phyloP scores from a whole-genome alignment of 352 stramenopile species.

The Albugo candida region DNA sequence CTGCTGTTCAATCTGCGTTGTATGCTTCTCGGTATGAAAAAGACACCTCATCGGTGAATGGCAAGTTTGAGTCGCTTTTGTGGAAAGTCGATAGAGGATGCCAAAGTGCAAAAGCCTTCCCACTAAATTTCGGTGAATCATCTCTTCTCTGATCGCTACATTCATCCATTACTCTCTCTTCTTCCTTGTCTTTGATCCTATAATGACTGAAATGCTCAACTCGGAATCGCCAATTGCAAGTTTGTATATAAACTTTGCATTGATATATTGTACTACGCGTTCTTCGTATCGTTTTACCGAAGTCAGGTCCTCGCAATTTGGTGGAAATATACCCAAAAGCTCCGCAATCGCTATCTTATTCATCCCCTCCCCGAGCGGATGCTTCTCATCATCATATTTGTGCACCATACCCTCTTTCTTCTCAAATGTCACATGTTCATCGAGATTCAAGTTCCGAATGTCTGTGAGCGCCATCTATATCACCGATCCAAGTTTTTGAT shows the following conservation, averaged over 20 bases:
- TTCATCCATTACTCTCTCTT: slow-evolving; percentile 16
- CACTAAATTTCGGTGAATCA: too few relatives aligned
- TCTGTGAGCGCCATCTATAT: slow-evolving; percentile 66
- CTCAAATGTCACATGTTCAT: slow-evolving; percentile 61
- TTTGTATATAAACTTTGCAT: slow-evolving; percentile 51
- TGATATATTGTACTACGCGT: slow-evolving; percentile 59
- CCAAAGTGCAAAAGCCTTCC: too few relatives aligned
- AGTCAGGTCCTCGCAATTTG: slow-evolving; percentile 16
- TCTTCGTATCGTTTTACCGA: slow-evolving; percentile 50
- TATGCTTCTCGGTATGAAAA: too few relatives aligned
- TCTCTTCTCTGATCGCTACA: too few relatives aligned
- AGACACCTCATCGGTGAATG: too few relatives aligned
- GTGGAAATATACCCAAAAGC: slow-evolving; percentile 54
- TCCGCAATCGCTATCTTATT: slow-evolving; percentile 68
- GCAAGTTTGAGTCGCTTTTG: too few relatives aligned
- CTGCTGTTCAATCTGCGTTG: too few relatives aligned
- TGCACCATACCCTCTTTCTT: slow-evolving; percentile 77
- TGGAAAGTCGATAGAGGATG: too few relatives aligned
- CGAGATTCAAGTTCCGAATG: slow-evolving; percentile 54
- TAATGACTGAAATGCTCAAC: slow-evolving; percentile 80
- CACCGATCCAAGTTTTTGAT: slow-evolving; percentile 52
- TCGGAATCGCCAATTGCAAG: slow-evolving; percentile 70
- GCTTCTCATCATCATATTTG: slow-evolving; percentile 65
- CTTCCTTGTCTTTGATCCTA: slow-evolving; percentile 47
- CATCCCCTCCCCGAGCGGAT: slow-evolving; percentile 41